These are phyloP conservation scores for Aspergillus versicolor DNA, from an alignment of 2,329 filamentous ascomycete species.

Conservation along the genomic window DNA sequence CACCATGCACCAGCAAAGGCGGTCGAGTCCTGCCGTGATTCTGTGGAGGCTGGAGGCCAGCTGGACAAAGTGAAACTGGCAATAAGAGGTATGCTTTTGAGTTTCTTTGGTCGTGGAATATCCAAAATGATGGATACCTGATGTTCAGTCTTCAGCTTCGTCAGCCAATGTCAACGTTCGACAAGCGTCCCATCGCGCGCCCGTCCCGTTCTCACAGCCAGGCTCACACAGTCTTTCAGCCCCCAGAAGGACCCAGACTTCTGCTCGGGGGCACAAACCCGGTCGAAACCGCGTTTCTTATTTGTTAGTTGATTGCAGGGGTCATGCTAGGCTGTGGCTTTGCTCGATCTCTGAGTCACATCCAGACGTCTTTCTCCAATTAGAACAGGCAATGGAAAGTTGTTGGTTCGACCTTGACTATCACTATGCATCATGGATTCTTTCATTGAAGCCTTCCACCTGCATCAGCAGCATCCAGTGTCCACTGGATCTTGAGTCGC, in stretches of 20 bases:
- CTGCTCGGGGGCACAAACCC: neutral
- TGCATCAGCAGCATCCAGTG: neutral
- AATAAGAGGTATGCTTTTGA: neutral
- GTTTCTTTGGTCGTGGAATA: neutral
- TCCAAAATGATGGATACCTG: neutral
- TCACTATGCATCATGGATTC: too few species aligned
- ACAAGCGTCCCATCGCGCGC: neutral
- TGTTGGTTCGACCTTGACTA: neutral
- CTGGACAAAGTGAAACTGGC: neutral
- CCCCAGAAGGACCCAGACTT: neutral
- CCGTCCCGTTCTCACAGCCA: neutral
- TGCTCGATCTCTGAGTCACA: conserved; percentile 9
- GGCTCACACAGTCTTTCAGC: neutral
- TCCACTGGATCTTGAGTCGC: neutral
- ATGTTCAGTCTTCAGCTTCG: neutral
- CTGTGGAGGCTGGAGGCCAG: neutral
- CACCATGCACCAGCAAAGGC: conserved; percentile 14
- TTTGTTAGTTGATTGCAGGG: conserved; percentile 7
- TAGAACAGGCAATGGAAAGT: neutral
- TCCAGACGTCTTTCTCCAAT: conserved; percentile 2
- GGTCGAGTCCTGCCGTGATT: conserved; percentile 2
- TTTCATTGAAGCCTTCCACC: neutral
- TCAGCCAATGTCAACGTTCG: conserved; percentile 1
- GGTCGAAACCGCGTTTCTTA: neutral
- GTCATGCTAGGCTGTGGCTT: conserved; percentile 12